These are phyloP conservation scores for Tephrocybe sp. DNA, from an alignment of 768 basidiomycete species.

Conservation along the genomic window DNA sequence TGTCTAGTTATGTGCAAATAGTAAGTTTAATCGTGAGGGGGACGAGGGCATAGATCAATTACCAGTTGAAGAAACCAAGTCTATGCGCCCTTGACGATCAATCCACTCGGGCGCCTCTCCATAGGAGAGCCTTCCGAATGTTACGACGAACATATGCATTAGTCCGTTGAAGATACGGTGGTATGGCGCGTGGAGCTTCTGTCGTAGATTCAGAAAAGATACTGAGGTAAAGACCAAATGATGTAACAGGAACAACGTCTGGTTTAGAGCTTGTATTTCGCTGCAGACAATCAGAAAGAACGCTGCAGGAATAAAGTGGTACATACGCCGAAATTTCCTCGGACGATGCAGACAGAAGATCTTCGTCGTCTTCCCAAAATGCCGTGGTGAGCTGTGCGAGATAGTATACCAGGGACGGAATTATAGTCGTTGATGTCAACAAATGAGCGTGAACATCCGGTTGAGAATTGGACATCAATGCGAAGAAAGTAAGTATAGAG, in stretches of 20 bases:
- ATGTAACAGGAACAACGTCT: conserved; percentile 59
- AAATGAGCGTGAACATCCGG: conserved; percentile 35
- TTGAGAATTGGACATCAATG: conserved; percentile 38
- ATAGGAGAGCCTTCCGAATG: conserved; percentile 72
- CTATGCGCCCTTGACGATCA: conserved; percentile 32
- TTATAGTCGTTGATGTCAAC: conserved; percentile 47
- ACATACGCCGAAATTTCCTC: conserved; percentile 37
- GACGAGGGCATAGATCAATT: conserved; percentile 17
- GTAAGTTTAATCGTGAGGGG: too few relatives aligned
- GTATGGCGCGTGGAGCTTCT: conserved; percentile 54
- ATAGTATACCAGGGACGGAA: conserved; percentile 64
- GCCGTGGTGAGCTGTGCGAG: conserved; percentile 49
- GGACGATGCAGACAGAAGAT: conserved; percentile 32
- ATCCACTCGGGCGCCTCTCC: conserved; percentile 66
- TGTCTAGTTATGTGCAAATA: too few relatives aligned
- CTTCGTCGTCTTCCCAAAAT: conserved; percentile 66
- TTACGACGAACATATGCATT: conserved; percentile 70
- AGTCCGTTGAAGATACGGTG: conserved; percentile 58
- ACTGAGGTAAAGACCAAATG: conserved; percentile 54
- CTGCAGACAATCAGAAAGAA: conserved; percentile 31
- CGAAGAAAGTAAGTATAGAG: conserved; percentile 39
- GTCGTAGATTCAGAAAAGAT: conserved; percentile 49
- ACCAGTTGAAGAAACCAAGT: conserved; percentile 50
- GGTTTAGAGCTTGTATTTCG: conserved; percentile 46
- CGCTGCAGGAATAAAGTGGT: neutral